Evolutionary conservation across 257 asterid species (phyloP).

Genomic region (Solanum bukasovii): DNA sequence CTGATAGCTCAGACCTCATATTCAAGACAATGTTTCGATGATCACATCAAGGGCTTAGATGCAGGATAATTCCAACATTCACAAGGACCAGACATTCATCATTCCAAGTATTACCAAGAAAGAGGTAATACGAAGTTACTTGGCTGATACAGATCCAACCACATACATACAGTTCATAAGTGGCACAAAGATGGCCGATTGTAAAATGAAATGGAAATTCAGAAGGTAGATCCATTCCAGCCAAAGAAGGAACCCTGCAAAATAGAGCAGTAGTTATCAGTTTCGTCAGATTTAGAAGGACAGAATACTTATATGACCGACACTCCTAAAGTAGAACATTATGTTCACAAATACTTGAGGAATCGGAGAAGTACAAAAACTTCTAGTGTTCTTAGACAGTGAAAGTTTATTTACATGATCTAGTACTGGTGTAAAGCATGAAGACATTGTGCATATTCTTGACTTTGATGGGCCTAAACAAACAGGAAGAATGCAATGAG

Average conservation of each 20-base stretch:
- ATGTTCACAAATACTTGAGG: not conserved
- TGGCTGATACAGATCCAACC: not conserved
- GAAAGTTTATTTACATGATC: conserved; percentile 48
- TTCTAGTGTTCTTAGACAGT: conserved; percentile 18
- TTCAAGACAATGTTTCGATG: not conserved
- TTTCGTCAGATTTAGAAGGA: not conserved
- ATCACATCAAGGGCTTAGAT: not conserved
- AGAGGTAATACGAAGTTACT: not conserved
- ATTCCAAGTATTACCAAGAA: not conserved
- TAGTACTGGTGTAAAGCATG: conserved; percentile 86
- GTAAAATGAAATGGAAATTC: conserved; percentile 9
- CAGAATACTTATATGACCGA: not conserved
- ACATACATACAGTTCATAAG: not conserved
- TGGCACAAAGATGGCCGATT: not conserved
- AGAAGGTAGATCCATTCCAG: conserved; percentile 86
- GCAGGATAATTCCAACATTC: not conserved
- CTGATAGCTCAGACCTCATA: not conserved
- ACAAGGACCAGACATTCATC: not conserved
- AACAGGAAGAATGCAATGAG: conserved; percentile 62
- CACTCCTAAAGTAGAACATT: not conserved
- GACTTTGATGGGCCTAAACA: conserved; percentile 79
- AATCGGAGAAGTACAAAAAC: not conserved
- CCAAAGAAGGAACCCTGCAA: conserved; percentile 79
- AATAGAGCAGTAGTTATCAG: not conserved
- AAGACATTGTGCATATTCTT: conserved; percentile 82